Percentiles rank a stretch among this genome's conserved stretches.
Evolutionary conservation across 495 filamentous ascomycete genomes (phyloP).

Genomic region (Bathelium albidoporum): DNA sequence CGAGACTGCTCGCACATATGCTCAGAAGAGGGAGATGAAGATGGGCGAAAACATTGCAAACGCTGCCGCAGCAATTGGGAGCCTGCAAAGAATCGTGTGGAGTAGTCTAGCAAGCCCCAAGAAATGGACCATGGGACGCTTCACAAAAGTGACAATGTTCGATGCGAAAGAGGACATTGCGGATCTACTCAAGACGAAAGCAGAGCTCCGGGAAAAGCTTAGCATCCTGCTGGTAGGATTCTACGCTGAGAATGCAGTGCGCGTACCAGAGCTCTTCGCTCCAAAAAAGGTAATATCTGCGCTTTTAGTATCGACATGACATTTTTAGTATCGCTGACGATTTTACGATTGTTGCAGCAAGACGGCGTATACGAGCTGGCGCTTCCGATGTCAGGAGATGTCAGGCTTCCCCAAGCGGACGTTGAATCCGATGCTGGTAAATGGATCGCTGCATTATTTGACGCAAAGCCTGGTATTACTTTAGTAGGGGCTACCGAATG

Average conservation of each 20-base stretch:
- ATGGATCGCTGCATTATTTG: not conserved
- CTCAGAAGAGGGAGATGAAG: not conserved
- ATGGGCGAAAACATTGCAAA: not conserved
- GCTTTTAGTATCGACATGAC: not conserved
- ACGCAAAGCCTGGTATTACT: not conserved
- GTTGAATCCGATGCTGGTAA: not conserved
- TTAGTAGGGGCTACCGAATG: not conserved
- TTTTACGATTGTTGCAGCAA: not conserved
- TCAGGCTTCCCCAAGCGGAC: not conserved
- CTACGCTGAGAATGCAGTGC: not conserved
- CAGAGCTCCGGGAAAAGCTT: not conserved
- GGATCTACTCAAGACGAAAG: not conserved
- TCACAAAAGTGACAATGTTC: conserved; percentile 6
- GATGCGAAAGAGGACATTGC: conserved; percentile 9
- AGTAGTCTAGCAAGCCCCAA: conserved; percentile 3
- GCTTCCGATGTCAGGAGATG: not conserved
- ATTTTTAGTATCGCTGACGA: not conserved
- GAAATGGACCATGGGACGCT: conserved; percentile 14
- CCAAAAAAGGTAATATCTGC: not conserved
- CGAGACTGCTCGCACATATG: not conserved
- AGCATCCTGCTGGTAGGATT: not conserved
- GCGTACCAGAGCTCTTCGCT: not conserved
- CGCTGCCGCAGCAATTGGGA: not conserved
- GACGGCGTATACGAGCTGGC: not conserved
- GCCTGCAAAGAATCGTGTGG: not conserved